phyloP scores from a whole-genome alignment of 257 asterid species.

The Primulina eburnea region DNA sequence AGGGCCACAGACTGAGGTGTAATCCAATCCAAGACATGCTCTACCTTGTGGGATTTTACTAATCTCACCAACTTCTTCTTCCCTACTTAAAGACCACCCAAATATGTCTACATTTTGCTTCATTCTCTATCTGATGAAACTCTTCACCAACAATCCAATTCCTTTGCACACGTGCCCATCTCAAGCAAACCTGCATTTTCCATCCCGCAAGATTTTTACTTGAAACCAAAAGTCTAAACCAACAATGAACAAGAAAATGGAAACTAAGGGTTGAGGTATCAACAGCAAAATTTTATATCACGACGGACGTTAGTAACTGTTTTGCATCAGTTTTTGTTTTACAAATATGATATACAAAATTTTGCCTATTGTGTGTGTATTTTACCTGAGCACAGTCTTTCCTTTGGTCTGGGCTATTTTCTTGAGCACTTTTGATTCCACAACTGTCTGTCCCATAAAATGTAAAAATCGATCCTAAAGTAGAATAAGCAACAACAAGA shows the following conservation, averaged over 20 bases:
- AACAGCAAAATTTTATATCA: background rate
- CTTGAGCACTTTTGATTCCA: conserved; percentile 50
- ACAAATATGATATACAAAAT: background rate
- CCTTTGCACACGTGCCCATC: conserved; percentile 73
- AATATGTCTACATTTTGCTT: conserved; percentile 54
- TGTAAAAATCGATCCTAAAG: conserved; percentile 53
- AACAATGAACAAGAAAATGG: background rate
- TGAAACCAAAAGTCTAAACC: background rate
- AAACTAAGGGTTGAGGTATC: background rate
- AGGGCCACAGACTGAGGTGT: conserved; percentile 59
- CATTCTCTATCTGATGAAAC: conserved; percentile 66
- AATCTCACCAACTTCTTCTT: conserved; percentile 50
- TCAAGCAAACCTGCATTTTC: conserved; percentile 53
- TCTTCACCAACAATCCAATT: conserved; percentile 53
- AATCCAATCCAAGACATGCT: conserved; percentile 51
- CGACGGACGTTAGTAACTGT: background rate
- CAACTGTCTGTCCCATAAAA: conserved; percentile 54
- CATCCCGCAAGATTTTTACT: background rate
- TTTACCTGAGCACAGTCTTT: conserved; percentile 58
- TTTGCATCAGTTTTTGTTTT: background rate
- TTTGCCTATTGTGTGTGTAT: background rate
- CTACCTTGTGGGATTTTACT: conserved; percentile 53
- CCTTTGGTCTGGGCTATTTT: conserved; percentile 49
- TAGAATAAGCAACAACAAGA: conserved; percentile 50
- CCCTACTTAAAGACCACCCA: conserved; percentile 47